Evolutionary conservation across 257 asterid genomes (phyloP), one percentile per base, ranked within the genome.

Genomic region (Ligustrum vulgare): DNA sequence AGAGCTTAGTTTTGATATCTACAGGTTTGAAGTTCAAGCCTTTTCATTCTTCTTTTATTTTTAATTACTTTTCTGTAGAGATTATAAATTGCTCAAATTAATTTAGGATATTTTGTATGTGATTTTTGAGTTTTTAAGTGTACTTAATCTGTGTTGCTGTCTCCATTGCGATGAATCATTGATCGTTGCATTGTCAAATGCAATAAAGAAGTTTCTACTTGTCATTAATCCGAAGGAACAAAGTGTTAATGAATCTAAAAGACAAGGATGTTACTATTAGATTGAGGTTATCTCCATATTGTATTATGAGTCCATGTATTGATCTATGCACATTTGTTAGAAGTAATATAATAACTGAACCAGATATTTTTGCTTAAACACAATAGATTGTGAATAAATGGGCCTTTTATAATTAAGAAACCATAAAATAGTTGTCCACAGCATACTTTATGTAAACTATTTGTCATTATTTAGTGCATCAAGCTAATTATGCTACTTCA

Each of bases 1-100:
- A 60, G 98, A 94, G 80, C 92, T 86, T 62, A 92, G 80, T 81
- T 94, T 89, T 80, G 93, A 86, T 79, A 91, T 94, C 65, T 94
- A 90, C 90, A 94, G 98, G 98, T 94, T 79, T 75, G 25, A 31
- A 49, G 5, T 31, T 67, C 25, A 5, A 22, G 35, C 34, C 35
- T 54, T 36, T 6, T 15, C 20, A 16, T 45, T 11, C 67, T 56
- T 16, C 15, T 45, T 16, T 45, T 45, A 16, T 36, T 15, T 13
- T 32, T 66, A 20, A 7, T 67, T 69, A 28, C 20, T 47, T 67
- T 81, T 9, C 69, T 25, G 15, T 8, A 41, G 16, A 41, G 13
- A 56, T 20, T 7, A 20, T 56, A 56, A 56, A 56, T 56, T 56
- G 5, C 11, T 56, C 13, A 56, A 56, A n/a, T 22, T 8, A 20